Percentiles rank a stretch among this genome's conserved stretches.
Evolutionary conservation across 176 grass and related monocot genomes (phyloP).

Genomic region (Puya raimondii): DNA sequence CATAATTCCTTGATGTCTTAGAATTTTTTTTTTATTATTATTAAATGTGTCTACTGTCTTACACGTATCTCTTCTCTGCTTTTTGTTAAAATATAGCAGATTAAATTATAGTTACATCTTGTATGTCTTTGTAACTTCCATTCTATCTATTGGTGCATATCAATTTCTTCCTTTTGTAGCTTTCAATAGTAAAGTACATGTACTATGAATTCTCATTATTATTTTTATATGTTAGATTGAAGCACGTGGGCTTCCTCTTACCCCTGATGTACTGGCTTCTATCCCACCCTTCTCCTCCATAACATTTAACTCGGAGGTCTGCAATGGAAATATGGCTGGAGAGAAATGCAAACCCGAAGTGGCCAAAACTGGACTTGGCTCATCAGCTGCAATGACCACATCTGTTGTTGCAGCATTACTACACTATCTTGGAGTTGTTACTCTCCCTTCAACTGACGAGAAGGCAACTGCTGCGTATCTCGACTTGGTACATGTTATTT

Average conservation of each 20-base stretch:
- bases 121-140: too few species aligned
- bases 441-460: constrained; percentile 29
- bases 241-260: constrained; percentile 56
- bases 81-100: too few species aligned
- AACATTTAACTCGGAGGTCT: constrained; percentile 61
- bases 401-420: constrained; percentile 73
- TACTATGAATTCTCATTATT: too few species aligned
- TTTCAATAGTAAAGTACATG: too few species aligned
- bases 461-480: constrained; percentile 30
- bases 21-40: too few species aligned
- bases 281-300: constrained; percentile 84
- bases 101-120: too few species aligned
- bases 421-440: constrained; percentile 83
- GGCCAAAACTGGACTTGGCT: constrained; percentile 97
- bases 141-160: too few species aligned
- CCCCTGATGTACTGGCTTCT: constrained; percentile 60
- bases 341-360: constrained; percentile 88
- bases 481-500: constrained; percentile 75
- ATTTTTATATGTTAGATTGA: constrained; percentile 41
- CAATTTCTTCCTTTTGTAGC: too few species aligned
- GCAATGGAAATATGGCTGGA: constrained; percentile 43
- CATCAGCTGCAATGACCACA: constrained; percentile 96
- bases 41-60: too few species aligned
- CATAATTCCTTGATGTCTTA: too few species aligned
- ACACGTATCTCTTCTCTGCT: too few species aligned